Evolutionary conservation across 2,329 filamentous ascomycete genomes (phyloP).

Genomic region (Lithohypha guttulata): DNA sequence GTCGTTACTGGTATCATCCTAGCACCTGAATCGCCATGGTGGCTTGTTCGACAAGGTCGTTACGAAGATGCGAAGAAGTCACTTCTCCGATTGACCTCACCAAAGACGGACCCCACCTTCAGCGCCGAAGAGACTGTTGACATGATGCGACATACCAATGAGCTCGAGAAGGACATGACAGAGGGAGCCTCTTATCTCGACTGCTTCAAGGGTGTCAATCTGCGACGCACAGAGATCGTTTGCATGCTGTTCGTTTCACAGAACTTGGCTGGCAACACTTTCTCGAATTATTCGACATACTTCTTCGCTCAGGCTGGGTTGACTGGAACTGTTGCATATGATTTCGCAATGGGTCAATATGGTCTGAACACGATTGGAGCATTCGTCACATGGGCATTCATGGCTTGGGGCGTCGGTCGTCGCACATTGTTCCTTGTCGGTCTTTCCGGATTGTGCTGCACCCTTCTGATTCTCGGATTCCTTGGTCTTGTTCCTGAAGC

Average conservation of each 20-base stretch:
- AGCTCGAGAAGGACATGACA: constrained; percentile 21
- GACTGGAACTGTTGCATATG: constrained; percentile 28
- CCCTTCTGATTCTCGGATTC: constrained; percentile 78
- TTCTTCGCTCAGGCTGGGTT: constrained; percentile 34
- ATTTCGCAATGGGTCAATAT: constrained; percentile 32
- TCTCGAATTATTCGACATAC: constrained; percentile 29
- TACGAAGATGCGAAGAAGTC: constrained; percentile 37
- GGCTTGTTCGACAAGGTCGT: constrained; percentile 38
- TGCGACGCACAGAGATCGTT: constrained; percentile 35
- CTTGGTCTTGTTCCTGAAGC: constrained; percentile 47
- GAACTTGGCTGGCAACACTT: constrained; percentile 30
- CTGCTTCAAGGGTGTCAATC: constrained; percentile 34
- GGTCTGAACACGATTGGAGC: constrained; percentile 33
- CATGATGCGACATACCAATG: constrained; percentile 30
- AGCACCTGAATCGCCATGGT: constrained; percentile 43
- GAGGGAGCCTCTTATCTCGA: constrained; percentile 25
- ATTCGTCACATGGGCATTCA: constrained; percentile 33
- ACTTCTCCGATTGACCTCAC: constrained; percentile 34
- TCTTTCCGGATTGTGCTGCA: constrained; percentile 58
- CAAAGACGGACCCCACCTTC: constrained; percentile 24
- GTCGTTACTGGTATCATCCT: constrained; percentile 37
- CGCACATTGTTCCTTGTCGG: constrained; percentile 66
- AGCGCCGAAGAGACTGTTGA: constrained; percentile 24
- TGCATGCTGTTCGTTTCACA: constrained; percentile 33
- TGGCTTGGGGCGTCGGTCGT: constrained; percentile 58